Conservation (phyloP, 352 stramenopile genomes). For the Phytophthora boehmeriae region DNA sequence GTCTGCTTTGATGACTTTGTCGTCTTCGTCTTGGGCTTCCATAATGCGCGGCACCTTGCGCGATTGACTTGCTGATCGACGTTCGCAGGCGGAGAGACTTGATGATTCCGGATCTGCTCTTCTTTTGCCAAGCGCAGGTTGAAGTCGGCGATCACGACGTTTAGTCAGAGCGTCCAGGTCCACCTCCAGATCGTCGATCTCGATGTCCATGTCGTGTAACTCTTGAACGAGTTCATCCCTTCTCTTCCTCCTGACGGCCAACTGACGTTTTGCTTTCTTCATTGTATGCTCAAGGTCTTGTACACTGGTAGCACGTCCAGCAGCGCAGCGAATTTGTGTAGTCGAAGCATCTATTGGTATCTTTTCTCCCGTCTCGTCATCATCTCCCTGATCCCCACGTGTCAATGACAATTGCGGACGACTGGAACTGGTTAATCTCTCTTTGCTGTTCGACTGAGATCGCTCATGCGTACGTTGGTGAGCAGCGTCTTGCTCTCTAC, state of each 20-base stretch:
- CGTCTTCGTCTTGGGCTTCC: slow-evolving; percentile 1
- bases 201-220: neutral
- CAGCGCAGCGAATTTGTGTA: neutral
- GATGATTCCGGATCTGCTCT: neutral
- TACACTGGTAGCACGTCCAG: neutral
- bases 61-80: slow-evolving; percentile 1
- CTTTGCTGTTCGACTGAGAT: slow-evolving; percentile 3
- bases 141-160: neutral
- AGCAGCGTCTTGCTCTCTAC: no score
- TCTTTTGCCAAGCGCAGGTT: neutral
- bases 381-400: neutral
- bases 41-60: slow-evolving; percentile 2
- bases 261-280: neutral
- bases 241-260: neutral
- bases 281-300: slow-evolving; percentile 12
- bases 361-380: neutral
- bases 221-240: neutral
- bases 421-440: slow-evolving; percentile 11
- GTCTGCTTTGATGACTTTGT: neutral
- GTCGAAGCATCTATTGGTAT: neutral
- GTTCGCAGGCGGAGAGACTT: neutral
- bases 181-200: slow-evolving; percentile 2
- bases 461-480: neutral
- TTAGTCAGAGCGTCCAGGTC: neutral
- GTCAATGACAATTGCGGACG: slow-evolving; percentile 1